Evolutionary conservation across 2,329 filamentous ascomycete genomes (phyloP), one percentile per base, ranked within the genome.

Genomic region (Colletotrichum tofieldiae): DNA sequence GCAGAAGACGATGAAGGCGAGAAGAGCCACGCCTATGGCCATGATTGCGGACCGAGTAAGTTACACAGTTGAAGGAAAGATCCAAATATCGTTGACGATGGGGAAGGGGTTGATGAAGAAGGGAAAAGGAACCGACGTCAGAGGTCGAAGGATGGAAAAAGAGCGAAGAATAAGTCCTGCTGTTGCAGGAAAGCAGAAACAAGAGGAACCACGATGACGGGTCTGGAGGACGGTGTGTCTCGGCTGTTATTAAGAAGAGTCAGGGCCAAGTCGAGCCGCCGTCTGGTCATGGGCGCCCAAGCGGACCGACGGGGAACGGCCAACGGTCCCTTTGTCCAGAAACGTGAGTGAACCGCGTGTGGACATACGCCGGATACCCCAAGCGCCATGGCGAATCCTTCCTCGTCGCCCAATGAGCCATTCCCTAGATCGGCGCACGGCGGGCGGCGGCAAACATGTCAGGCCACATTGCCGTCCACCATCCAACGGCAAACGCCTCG

Each of bases 181-280:
- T 69, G 52, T 47, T 72, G 39, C 65, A 72, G 65, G 65, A 72
- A 32, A 47, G 47, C 65, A 60, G 58, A 43, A 65, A 47, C 20
- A 56, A 60, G 39, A 49, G 55, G 70, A 55, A 61, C 59, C 59
- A 43, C 32, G 47, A 49, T 26, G 65, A 65, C 65, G 69, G 69
- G 47, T 37, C 65, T 60, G 29, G 11, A 23, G 70, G 58, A 39
- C 65, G 59, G 59, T 43, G 65, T 60, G 70, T 69, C 65, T 69
- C 52, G 47, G 45, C 47, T 64, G 70, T 72, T 72, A 72, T 64
- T 72, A 72, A 72, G 69, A 68, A 72, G 65, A 69, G 37, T 56
- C 65, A 65, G 37, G 65, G 54, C 65, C 59, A 59, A 55, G 70
- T 49, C 60, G 49, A 64, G 70, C 70, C 70, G 70, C 70, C 70